Evolutionary conservation across 345 rosid genomes (phyloP).

Genomic region (Triadica sebifera): DNA sequence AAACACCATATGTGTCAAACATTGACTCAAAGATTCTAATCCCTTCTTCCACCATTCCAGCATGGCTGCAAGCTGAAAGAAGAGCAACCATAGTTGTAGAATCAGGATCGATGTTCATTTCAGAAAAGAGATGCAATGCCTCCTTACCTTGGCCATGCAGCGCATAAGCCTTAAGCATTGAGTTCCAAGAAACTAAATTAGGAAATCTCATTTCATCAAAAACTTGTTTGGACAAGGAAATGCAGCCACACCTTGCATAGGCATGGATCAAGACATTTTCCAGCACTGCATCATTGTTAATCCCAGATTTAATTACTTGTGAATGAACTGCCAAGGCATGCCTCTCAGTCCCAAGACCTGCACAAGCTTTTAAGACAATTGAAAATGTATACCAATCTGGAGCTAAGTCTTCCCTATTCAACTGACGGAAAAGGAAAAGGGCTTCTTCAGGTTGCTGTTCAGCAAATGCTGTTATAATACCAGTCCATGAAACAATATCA

Average conservation of each 20-base stretch:
- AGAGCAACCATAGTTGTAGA: slow-evolving; percentile 74
- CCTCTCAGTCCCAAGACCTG: slow-evolving; percentile 61
- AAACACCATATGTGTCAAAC: slow-evolving; percentile 41
- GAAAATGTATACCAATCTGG: slow-evolving; percentile 87
- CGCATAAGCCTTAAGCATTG: slow-evolving; percentile 81
- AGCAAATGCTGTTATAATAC: slow-evolving; percentile 71
- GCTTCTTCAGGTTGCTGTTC: slow-evolving; percentile 63
- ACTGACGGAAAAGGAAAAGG: slow-evolving; percentile 54
- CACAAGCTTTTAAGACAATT: slow-evolving; percentile 73
- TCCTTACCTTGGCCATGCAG: slow-evolving; percentile 74
- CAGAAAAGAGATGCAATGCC: slow-evolving; percentile 50
- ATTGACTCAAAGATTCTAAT: slow-evolving; percentile 56
- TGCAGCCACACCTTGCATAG: slow-evolving; percentile 72
- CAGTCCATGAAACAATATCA: slow-evolving; percentile 78
- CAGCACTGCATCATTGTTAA: slow-evolving; percentile 57
- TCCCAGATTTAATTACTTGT: slow-evolving; percentile 59
- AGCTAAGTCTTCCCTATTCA: slow-evolving; percentile 41
- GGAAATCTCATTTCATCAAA: slow-evolving; percentile 55
- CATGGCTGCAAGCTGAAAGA: slow-evolving; percentile 85
- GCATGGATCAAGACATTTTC: slow-evolving; percentile 80
- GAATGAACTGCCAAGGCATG: slow-evolving; percentile 60
- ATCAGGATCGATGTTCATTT: slow-evolving; percentile 67
- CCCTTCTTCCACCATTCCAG: slow-evolving; percentile 78
- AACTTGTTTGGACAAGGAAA: slow-evolving; percentile 58
- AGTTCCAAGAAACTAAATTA: slow-evolving; percentile 78